Percentiles rank a stretch among this genome's conserved stretches.
phyloP scores from a whole-genome alignment of 306 rosid genomes.

The Carpinus viminea region DNA sequence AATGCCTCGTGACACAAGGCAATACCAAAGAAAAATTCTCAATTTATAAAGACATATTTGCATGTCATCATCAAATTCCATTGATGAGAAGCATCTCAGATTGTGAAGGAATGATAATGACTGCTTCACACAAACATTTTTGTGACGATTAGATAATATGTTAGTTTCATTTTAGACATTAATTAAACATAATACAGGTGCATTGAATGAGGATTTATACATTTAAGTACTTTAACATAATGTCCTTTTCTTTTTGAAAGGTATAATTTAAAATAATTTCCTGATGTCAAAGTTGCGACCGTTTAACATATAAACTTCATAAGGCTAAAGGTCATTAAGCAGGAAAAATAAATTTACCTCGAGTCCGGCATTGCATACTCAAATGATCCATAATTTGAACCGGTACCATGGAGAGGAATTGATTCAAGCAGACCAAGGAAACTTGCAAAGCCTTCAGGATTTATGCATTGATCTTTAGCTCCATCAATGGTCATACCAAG shows the following conservation, averaged over 20 bases:
- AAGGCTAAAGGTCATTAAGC: slow-evolving; percentile 9
- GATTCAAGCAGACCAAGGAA: slow-evolving; percentile 85
- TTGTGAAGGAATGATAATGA: not conserved
- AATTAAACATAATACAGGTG: not conserved
- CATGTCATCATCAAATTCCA: not conserved
- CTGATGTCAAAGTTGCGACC: not conserved
- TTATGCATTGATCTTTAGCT: slow-evolving; percentile 69
- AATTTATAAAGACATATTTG: not conserved
- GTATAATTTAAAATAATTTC: not conserved
- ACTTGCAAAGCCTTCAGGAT: slow-evolving; percentile 80
- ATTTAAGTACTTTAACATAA: not conserved
- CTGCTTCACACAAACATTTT: not conserved
- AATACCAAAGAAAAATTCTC: not conserved
- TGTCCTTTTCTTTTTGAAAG: not conserved
- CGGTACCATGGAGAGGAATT: slow-evolving; percentile 76
- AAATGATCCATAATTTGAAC: slow-evolving; percentile 60
- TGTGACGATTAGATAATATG: not conserved
- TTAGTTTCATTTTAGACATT: not conserved
- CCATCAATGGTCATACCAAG: slow-evolving; percentile 55
- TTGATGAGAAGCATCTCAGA: not conserved
- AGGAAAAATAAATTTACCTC: slow-evolving; percentile 47
- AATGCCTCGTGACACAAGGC: not conserved
- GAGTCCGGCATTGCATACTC: slow-evolving; percentile 67
- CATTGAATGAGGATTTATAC: not conserved
- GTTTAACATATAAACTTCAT: slow-evolving; percentile 9